Percentiles rank a stretch among this genome's conserved stretches.
Conservation (phyloP, 768 basidiomycete genomes). For the Boletales sp. region DNA sequence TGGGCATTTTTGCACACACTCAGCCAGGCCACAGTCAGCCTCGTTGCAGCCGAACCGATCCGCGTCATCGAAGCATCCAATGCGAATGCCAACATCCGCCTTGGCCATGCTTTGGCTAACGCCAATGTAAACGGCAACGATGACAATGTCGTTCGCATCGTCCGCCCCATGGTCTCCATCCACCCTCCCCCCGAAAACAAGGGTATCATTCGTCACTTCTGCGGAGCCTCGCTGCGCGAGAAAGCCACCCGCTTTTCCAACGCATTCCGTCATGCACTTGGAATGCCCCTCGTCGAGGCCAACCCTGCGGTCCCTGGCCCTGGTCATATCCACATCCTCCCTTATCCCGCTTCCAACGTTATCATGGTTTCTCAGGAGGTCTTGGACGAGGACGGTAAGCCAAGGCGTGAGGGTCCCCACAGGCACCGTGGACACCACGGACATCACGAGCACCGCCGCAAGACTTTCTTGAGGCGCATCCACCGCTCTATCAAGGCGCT, state of each 20-base stretch:
- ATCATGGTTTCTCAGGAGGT: constrained; percentile 5
- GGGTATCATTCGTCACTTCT: constrained; percentile 22
- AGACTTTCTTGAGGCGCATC: constrained; percentile 57
- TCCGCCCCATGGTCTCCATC: constrained; percentile 12
- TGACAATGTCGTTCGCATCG: constrained; percentile 21
- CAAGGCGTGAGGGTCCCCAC: neutral
- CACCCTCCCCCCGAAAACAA: constrained; percentile 8
- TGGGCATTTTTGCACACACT: neutral
- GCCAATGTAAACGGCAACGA: constrained; percentile 28
- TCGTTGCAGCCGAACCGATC: constrained; percentile 50
- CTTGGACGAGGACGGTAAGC: constrained; percentile 8
- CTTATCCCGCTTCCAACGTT: constrained; percentile 1
- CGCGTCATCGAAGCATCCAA: constrained; percentile 35
- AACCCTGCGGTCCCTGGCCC: constrained; percentile 4
- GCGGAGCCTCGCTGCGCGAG: constrained; percentile 37
- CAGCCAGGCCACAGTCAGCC: constrained; percentile 18
- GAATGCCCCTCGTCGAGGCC: constrained; percentile 45
- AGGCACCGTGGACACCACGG: constrained; percentile 9
- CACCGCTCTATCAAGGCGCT: constrained; percentile 64
- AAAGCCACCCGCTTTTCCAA: constrained; percentile 54
- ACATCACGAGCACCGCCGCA: constrained; percentile 18
- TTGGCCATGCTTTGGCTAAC: constrained; percentile 36
- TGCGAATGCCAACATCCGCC: constrained; percentile 33
- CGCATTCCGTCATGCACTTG: constrained; percentile 52
- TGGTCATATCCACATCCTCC: constrained; percentile 30